These are phyloP conservation scores for Tolypocladium album DNA, from an alignment of 2,329 filamentous ascomycete species.

Conservation along the genomic window DNA sequence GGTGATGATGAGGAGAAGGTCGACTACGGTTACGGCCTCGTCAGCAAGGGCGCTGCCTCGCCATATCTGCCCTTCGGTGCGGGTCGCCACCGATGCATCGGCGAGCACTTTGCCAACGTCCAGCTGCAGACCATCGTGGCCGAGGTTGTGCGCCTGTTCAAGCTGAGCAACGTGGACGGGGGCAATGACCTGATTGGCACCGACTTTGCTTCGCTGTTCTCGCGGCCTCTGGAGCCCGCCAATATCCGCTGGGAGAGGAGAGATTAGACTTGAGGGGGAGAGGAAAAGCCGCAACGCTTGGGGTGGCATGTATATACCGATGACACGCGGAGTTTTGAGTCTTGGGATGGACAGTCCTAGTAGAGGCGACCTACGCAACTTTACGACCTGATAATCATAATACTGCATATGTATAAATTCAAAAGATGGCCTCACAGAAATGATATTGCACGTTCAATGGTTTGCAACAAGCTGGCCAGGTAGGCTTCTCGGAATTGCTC, in stretches of 20 bases:
- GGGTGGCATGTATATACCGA: not conserved
- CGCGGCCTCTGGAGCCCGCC: constrained; percentile 59
- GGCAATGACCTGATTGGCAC: constrained; percentile 56
- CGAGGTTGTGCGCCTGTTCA: constrained; percentile 66
- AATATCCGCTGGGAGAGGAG: constrained; percentile 67
- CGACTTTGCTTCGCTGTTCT: constrained; percentile 62
- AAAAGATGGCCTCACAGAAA: not conserved
- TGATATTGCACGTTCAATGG: too few relatives aligned
- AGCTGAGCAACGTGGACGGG: constrained; percentile 67
- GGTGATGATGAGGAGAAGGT: constrained; percentile 60
- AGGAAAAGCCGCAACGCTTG: not conserved
- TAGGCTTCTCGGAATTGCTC: too few relatives aligned
- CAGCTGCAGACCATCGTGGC: constrained; percentile 81
- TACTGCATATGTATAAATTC: not conserved
- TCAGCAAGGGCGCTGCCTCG: constrained; percentile 81
- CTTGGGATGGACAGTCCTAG: not conserved
- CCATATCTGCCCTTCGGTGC: constrained; percentile 93
- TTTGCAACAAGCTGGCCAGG: not conserved
- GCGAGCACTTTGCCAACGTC: constrained; percentile 91
- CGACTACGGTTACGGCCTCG: constrained; percentile 88
- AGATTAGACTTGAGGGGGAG: constrained; percentile 20
- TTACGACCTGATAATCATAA: not conserved
- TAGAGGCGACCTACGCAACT: not conserved
- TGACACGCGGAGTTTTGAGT: not conserved
- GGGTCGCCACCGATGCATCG: constrained; percentile 87